Base-by-base conservation (phyloP, 805 yeast species). In the Candida yuanshanica region DNA sequence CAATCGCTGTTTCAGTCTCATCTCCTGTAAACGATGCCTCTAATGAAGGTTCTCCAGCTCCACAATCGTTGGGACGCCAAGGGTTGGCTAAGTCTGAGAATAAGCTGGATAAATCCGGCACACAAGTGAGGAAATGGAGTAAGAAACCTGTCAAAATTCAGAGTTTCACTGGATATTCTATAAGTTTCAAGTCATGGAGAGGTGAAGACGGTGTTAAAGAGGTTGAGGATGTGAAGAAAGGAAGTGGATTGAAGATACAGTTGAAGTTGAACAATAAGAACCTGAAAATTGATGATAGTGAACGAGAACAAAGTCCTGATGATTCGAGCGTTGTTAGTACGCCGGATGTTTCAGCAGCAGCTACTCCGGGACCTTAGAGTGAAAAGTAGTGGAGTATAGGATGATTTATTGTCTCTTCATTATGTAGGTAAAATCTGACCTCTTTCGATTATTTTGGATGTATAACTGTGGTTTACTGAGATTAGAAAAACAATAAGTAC, bases 131-230 rank as follows among this genome's bases (percentile, higher is more conserved):
- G 35, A 60, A 59, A 42, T 74, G 80, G 80, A 46, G 42, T 9
- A 65, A 65, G 44, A 53, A 57, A 35, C 67, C 68, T 1, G 39
- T 72, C 9, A 54, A 55, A 11, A 51, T 74, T 29, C 65, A 63
- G 42, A 63, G 70, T 20, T 73, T 74, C 45, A 71, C 78, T 0
- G 77, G 77, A 5, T 65, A 60, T 43, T 56, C 52, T 20, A 65
- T 65, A 47, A 46, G 55, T 2, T 52, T 70, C 35, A 38, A 44
- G 5, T 50, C 63, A 12, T 72, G 76, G 77, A 50, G 51, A 7
- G 73, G 72, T 27, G 65, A 50, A 8, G 38, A 33, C 0, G 37
- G 34, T 11, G 36, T 37, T 4, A 17, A 21, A 2, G 35, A 22
- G 9, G 34, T 27, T 4, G 27, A 20, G 16, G 39, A 16, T 10